phyloP scores from a whole-genome alignment of 2,329 filamentous ascomycete species.

The Phymatotrichopsis omnivora region DNA sequence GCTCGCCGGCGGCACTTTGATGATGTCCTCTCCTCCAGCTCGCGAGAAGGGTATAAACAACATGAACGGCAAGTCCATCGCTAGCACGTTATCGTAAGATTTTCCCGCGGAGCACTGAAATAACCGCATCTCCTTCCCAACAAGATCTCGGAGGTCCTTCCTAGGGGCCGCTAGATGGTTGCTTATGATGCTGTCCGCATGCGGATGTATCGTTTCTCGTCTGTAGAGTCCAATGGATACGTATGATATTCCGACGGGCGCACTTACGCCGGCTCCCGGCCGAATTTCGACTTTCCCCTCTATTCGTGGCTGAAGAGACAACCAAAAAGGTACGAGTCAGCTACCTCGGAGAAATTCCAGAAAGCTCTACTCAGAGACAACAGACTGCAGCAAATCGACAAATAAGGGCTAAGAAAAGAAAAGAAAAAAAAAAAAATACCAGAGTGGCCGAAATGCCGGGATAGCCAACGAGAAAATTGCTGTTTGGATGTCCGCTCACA shows the following conservation, averaged over 20 bases:
- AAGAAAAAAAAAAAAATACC: constrained; percentile 47
- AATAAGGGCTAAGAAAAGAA: constrained; percentile 1
- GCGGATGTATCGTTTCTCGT: constrained; percentile 91
- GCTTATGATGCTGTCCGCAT: constrained; percentile 87
- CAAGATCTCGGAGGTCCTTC: constrained; percentile 82
- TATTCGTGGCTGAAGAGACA: constrained; percentile 64
- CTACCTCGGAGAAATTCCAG: constrained; percentile 9
- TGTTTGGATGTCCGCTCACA: constrained; percentile 94
- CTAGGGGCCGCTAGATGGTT: constrained; percentile 82
- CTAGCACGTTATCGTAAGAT: constrained; percentile 78
- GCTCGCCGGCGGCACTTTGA: constrained; percentile 84
- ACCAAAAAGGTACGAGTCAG: constrained; percentile 17
- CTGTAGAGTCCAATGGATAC: constrained; percentile 90
- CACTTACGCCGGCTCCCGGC: constrained; percentile 71
- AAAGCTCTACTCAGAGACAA: no score
- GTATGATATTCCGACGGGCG: constrained; percentile 80
- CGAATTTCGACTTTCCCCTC: constrained; percentile 97
- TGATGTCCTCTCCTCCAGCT: constrained; percentile 78
- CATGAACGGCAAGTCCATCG: constrained; percentile 95
- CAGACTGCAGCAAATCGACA: constrained; percentile 1
- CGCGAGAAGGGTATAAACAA: constrained; percentile 94
- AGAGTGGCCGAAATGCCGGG: constrained; percentile 94
- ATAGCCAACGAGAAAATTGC: constrained; percentile 92
- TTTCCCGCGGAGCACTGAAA: constrained; percentile 76
- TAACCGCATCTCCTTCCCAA: constrained; percentile 89